A percentile compares a stretch with the other conserved stretches of the same genome.
phyloP scores from a whole-genome alignment of 1,284 basidiomycete genomes.

The Ustilago tritici region DNA sequence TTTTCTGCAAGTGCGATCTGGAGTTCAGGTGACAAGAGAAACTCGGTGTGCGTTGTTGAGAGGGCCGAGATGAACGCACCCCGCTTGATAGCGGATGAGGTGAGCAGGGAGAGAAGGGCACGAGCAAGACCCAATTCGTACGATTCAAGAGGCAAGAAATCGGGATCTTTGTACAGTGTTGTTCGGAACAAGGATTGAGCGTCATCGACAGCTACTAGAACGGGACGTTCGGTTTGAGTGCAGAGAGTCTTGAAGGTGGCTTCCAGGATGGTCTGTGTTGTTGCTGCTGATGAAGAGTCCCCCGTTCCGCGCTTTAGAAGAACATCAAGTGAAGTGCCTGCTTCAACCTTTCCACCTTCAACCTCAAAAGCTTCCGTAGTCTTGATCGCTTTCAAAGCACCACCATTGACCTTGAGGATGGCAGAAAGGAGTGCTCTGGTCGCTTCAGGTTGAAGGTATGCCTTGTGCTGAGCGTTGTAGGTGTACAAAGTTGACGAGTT shows the following conservation, averaged over 20 bases:
- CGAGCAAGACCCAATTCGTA: slow-evolving; percentile 86
- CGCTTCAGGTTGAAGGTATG: slow-evolving; percentile 80
- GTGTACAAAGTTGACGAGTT: slow-evolving; percentile 81
- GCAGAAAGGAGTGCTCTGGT: slow-evolving; percentile 68
- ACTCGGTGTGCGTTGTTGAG: slow-evolving; percentile 56
- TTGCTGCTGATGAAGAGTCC: slow-evolving; percentile 20
- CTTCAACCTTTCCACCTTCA: slow-evolving; percentile 35
- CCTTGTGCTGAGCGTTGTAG: slow-evolving; percentile 81
- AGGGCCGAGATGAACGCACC: slow-evolving; percentile 53
- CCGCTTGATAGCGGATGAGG: slow-evolving; percentile 20
- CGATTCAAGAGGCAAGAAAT: slow-evolving; percentile 78
- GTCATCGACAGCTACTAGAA: slow-evolving; percentile 87
- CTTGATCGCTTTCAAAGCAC: slow-evolving; percentile 34
- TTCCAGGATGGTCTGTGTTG: slow-evolving; percentile 75
- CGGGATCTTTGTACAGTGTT: slow-evolving; percentile 82
- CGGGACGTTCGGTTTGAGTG: slow-evolving; percentile 77
- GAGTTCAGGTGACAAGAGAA: slow-evolving; percentile 44
- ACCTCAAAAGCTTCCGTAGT: slow-evolving; percentile 27
- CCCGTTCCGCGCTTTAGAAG: slow-evolving; percentile 41
- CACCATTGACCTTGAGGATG: slow-evolving; percentile 69
- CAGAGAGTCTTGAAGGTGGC: slow-evolving; percentile 78
- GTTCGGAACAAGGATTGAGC: slow-evolving; percentile 83
- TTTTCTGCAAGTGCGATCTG: slow-evolving; percentile 46
- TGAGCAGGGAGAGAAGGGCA: slow-evolving; percentile 49
- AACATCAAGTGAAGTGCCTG: slow-evolving; percentile 42